Base-by-base conservation (phyloP, 2,329 filamentous ascomycete species). In the Teratosphaeria gauchensis region DNA sequence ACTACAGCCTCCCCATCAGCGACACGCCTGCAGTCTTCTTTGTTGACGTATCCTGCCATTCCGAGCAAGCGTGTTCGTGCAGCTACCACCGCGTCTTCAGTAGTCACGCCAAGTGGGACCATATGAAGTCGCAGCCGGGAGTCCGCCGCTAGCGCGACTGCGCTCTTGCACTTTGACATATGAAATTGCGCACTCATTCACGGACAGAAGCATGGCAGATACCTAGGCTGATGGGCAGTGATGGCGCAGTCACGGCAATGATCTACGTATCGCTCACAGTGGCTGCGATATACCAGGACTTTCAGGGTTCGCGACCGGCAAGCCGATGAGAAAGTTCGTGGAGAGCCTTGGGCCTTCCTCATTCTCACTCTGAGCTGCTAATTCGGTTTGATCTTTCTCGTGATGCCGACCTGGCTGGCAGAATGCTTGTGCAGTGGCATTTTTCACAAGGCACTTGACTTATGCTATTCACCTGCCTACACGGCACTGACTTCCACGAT, bases 21-120 rank as follows among this genome's bases (percentile, higher is more conserved):
- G 12, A n/a, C 19, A 21, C 51, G 51, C 24, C 28, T 53, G 51
- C 54, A 31, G 31, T 55, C 53, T 30, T 54, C 8, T 30, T 56
- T 48, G 21, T 56, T 56, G 24, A 55, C 32, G 12, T 8, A 28
- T 16, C 28, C 9, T 53, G 28, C 52, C 24, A 28, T 30, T 16
- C 32, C 53, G 38, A 48, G 60, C 53, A 54, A 58, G 58, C 60
- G 60, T 38, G 55, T 56, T 33, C 35, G 60, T 38, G 60, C 61
- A 61, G 57, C 55, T 54, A 62, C 63, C 65, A 66, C 58, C 64
- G 65, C 63, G 64, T 60, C 59, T 56, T 62, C 56, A 28, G 24
- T 28, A 2, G 24, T 28, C 24, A 53, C 59, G 54, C 35, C 55
- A n/a, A 31, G 21, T 12, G 53, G 30, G 53, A 33, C 35, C 8